Base-by-base conservation (phyloP, 768 basidiomycete genomes). In the Melanogaster broomeanus region DNA sequence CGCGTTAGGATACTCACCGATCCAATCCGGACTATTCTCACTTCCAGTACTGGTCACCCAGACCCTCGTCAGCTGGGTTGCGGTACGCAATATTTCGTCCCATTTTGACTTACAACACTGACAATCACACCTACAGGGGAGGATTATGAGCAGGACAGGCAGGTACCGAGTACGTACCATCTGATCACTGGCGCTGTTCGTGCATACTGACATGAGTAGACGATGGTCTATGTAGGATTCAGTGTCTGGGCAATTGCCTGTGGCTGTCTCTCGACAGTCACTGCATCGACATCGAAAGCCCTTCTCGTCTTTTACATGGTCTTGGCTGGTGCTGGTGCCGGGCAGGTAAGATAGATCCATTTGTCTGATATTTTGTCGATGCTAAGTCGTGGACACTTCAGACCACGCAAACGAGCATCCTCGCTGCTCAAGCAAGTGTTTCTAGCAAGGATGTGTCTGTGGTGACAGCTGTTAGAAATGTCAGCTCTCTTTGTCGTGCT, bases 391-490 rank as follows among this genome's bases (percentile, higher is more conserved):
- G n/a, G n/a, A 33, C 27, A 21, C 24, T 7, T 16, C 44, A 83
- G 79, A 83, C 80, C 0, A 59, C 80, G 15, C 80, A 81, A 63
- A 86, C 84, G 0, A 86, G 83, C 0, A 88, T 85, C 0, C 80
- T 88, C 6, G 85, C 85, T 0, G 84, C 81, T 6, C 89, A 91
- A 62, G 87, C 87, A 0, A 83, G 85, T 24, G 88, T 90, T 0
- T 67, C 80, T 0, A 70, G 88, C 33, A 75, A 74, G 34, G 88
- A 91, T 53, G 88, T 90, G 87, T 84, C 85, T 2, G 84, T 87
- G 11, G 87, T 89, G 0, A 90, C 88, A 82, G 82, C 82, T 0
- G 77, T 83, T 48, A 75, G 84, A 42, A 86, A 85, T 61, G 83
- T 82, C 48, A 35, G 76, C 55, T 11, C 9, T 18, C 8, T 28